A percentile compares a stretch with the other conserved stretches of the same genome.
Evolutionary conservation across 2,329 filamentous ascomycete species (phyloP).

Genomic region (Claviceps sp.): DNA sequence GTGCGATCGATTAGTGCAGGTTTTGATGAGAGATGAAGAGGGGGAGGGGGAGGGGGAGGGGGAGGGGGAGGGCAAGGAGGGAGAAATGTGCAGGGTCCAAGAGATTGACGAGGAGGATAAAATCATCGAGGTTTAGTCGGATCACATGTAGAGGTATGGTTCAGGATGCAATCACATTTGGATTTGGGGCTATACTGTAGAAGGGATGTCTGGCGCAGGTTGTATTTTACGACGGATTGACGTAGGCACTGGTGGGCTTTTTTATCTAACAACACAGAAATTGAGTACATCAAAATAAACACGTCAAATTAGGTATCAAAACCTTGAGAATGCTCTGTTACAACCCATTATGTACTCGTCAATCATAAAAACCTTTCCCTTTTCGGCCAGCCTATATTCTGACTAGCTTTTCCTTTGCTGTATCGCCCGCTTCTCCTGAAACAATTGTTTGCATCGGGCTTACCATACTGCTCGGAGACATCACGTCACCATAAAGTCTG

Average conservation of each 20-base stretch:
- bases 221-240: not conserved
- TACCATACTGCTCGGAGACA: conserved; percentile 1
- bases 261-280: no score
- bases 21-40: conserved; percentile 69
- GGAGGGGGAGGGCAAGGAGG: conserved; percentile 28
- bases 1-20: conserved; percentile 80
- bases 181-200: not conserved
- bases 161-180: not conserved
- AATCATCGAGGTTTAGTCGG: conserved; percentile 37
- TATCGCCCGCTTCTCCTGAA: not conserved
- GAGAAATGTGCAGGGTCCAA: conserved; percentile 22
- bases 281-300: no score
- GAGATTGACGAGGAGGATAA: conserved; percentile 39
- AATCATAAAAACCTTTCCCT: not conserved
- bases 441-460: conserved; percentile 1
- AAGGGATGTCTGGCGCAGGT: not conserved
- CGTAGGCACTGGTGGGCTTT: not conserved
- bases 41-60: conserved; percentile 25
- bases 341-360: no score
- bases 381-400: not conserved
- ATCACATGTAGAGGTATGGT: not conserved
- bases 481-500: conserved; percentile 10
- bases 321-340: not conserved
- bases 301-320: no score
- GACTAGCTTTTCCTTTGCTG: not conserved